Conservation (phyloP, 768 basidiomycete genomes). For the Lactarius trivialis region DNA sequence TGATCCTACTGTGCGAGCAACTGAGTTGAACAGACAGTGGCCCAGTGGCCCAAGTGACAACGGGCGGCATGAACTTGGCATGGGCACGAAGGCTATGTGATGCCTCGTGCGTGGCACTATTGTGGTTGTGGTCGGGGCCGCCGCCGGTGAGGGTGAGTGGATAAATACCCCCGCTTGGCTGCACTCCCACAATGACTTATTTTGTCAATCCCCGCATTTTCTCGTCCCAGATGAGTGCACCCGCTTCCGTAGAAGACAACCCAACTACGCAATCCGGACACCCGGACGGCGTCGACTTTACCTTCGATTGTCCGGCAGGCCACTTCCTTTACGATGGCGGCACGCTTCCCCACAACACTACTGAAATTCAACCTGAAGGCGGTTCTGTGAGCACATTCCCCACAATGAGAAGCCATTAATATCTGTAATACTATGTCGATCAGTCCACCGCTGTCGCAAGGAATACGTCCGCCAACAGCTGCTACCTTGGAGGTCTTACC, state of each 20-base stretch:
- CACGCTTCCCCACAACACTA: not conserved
- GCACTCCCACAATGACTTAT: not conserved
- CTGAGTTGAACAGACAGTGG: too few relatives aligned
- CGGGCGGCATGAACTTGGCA: too few relatives aligned
- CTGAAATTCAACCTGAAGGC: not conserved
- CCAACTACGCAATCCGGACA: not conserved
- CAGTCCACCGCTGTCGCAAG: not conserved
- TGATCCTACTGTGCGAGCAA: too few relatives aligned
- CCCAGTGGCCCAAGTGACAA: too few relatives aligned
- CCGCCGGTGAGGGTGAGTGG: too few relatives aligned
- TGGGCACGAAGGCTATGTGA: too few relatives aligned
- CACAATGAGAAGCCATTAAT: not conserved
- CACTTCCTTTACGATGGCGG: not conserved
- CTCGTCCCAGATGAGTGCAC: not conserved
- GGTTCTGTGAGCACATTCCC: not conserved
- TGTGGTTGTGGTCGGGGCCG: too few relatives aligned
- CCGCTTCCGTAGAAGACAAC: not conserved
- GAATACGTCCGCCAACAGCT: not conserved
- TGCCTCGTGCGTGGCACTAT: too few relatives aligned
- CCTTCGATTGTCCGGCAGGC: not conserved
- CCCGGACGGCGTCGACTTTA: not conserved
- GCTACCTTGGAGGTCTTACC: not conserved
- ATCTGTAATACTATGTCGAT: not conserved
- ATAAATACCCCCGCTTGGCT: too few relatives aligned
- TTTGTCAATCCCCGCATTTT: not conserved